Evolutionary conservation across 352 stramenopile genomes (phyloP).

Genomic region (Phytopythium litorale): DNA sequence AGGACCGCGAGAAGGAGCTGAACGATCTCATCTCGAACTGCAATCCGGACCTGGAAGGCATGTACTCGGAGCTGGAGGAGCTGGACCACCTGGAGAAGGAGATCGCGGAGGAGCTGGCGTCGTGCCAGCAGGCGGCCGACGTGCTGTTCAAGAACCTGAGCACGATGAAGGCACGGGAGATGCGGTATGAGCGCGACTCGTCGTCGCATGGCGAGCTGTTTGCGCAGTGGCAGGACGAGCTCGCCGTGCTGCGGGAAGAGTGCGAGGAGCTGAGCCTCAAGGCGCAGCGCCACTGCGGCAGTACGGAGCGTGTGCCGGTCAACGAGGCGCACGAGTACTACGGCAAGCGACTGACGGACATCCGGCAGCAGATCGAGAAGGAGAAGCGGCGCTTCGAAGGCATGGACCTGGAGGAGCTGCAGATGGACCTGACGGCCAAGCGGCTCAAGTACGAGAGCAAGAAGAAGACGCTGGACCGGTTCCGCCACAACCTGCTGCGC

Average conservation of each 20-base stretch:
- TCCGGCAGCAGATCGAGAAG: conserved; percentile 72
- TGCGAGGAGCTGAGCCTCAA: conserved; percentile 60
- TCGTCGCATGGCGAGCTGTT: conserved; percentile 40
- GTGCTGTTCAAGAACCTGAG: conserved; percentile 71
- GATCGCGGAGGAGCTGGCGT: conserved; percentile 42
- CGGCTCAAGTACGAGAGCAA: conserved; percentile 66
- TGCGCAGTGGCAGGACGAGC: conserved; percentile 42
- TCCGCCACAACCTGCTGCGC: conserved; percentile 54
- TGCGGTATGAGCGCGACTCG: conserved; percentile 57
- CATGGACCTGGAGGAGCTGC: conserved; percentile 79
- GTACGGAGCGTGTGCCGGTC: conserved; percentile 55
- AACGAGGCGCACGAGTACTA: conserved; percentile 73
- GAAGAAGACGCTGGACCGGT: conserved; percentile 54
- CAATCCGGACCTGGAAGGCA: conserved; percentile 65
- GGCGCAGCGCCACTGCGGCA: conserved; percentile 48
- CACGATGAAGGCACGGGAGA: conserved; percentile 64
- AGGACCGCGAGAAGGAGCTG: conserved; percentile 42
- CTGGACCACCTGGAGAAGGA: conserved; percentile 41
- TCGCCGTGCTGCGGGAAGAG: conserved; percentile 45
- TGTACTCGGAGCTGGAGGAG: conserved; percentile 56
- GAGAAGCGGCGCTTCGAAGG: conserved; percentile 75
- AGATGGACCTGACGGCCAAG: conserved; percentile 72
- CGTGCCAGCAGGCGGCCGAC: conserved; percentile 61
- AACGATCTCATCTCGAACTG: conserved; percentile 55
- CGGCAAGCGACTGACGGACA: conserved; percentile 70